These are phyloP conservation scores for Rhodomyrtus tomentosa DNA, from an alignment of 345 rosid species.

Conservation along the genomic window DNA sequence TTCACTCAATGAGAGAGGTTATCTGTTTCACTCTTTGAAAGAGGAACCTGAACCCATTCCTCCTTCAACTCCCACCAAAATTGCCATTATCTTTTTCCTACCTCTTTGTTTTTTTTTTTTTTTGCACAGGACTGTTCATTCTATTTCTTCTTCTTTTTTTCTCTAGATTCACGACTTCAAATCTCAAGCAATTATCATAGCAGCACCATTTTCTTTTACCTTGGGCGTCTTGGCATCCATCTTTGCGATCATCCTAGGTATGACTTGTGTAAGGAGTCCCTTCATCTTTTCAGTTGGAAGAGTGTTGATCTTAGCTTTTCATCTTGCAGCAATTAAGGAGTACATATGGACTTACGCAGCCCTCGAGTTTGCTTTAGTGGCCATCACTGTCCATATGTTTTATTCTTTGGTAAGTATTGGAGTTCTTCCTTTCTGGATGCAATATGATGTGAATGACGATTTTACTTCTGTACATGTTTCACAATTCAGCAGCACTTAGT, in stretches of 20 bases:
- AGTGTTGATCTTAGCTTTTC: not conserved
- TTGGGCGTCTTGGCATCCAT: slow-evolving; percentile 62
- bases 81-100: not conserved
- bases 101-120: not conserved
- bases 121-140: not conserved
- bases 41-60: not conserved
- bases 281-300: not conserved
- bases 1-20: not conserved
- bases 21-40: not conserved
- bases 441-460: not conserved
- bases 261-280: not conserved
- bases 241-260: slow-evolving; percentile 69
- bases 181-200: slow-evolving; percentile 51
- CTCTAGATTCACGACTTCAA: slow-evolving; percentile 53
- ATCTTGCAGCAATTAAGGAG: slow-evolving; percentile 62
- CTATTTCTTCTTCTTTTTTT: not conserved
- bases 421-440: not conserved
- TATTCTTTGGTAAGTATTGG: slow-evolving; percentile 45
- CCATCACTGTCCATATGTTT: slow-evolving; percentile 43
- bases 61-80: not conserved
- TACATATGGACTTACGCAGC: slow-evolving; percentile 92
- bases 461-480: not conserved
- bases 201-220: slow-evolving; percentile 82
- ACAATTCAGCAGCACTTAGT: not conserved
- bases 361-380: slow-evolving; percentile 76